phyloP scores from a whole-genome alignment of 2,329 filamentous ascomycete species.

The Ophiostoma himal-ulmi region DNA sequence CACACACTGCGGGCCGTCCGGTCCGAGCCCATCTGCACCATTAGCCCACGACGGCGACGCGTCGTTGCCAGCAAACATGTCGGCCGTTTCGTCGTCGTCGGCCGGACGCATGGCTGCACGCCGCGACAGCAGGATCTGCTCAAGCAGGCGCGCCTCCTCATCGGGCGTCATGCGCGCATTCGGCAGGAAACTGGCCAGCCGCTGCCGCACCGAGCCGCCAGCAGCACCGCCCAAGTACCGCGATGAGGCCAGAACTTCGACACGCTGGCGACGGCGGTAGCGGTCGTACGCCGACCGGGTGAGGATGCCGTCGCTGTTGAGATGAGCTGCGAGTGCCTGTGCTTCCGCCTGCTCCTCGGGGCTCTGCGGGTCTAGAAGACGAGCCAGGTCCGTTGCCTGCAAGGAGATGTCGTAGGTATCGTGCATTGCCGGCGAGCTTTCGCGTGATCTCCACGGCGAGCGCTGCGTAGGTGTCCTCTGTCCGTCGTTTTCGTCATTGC shows the following conservation, averaged over 20 bases:
- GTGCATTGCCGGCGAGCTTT: conserved; percentile 49
- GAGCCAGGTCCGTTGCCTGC: conserved; percentile 63
- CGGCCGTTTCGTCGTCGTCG: conserved; percentile 11
- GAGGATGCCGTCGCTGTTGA: conserved; percentile 64
- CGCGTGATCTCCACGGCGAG: conserved; percentile 35
- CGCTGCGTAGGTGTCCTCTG: conserved; percentile 56
- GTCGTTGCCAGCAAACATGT: not conserved
- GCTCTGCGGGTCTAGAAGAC: conserved; percentile 73
- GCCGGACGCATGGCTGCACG: conserved; percentile 31
- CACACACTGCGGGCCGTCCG: conserved; percentile 75
- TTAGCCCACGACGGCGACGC: conserved; percentile 52
- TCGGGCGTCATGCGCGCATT: conserved; percentile 46
- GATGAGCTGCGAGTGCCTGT: conserved; percentile 70
- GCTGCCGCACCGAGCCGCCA: conserved; percentile 27
- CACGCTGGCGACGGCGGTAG: conserved; percentile 62
- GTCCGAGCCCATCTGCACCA: conserved; percentile 66
- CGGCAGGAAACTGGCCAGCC: conserved; percentile 28
- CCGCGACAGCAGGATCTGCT: conserved; percentile 53
- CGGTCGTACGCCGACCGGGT: conserved; percentile 74
- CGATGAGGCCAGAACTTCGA: conserved; percentile 52
- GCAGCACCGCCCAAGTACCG: conserved; percentile 29
- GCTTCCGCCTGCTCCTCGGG: conserved; percentile 77
- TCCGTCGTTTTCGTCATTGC: conserved; percentile 42
- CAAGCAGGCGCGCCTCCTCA: conserved; percentile 56
- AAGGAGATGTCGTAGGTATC: conserved; percentile 52